Percentiles rank a stretch among this genome's conserved stretches.
Conservation (phyloP, 176 grass and related monocot genomes). For the Carex kokanica region DNA sequence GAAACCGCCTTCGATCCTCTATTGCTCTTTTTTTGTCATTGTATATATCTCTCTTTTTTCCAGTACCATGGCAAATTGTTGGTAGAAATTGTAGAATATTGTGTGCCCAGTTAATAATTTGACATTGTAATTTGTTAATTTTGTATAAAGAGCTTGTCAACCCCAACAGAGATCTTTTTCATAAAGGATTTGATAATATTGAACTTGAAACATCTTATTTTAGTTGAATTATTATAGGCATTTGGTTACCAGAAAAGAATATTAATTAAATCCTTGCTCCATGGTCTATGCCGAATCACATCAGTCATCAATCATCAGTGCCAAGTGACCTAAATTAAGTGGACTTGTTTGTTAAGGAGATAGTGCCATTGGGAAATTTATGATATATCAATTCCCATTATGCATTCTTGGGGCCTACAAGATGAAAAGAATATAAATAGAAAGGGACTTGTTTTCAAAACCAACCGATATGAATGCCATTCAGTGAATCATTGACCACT, state of each 20-base stretch:
- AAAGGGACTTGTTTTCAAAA: background rate
- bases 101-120: no score
- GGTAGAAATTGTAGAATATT: no score
- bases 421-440: background rate
- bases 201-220: no score
- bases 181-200: no score
- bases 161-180: no score
- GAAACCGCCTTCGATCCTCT: no score
- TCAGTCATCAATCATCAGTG: background rate
- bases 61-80: no score
- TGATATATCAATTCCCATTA: background rate
- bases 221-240: background rate
- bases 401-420: background rate
- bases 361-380: background rate
- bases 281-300: background rate
- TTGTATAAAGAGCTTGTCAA: no score
- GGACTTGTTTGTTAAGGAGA: constrained; percentile 8
- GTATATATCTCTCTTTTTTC: no score
- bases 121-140: no score
- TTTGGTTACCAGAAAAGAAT: background rate
- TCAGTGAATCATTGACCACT: background rate
- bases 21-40: no score
- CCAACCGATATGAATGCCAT: constrained; percentile 11
- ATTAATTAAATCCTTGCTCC: background rate
- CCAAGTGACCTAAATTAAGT: background rate